Evolutionary conservation across 116 monocot species (phyloP), one percentile per base, ranked within the genome.

Genomic region (Posidonia oceanica): DNA sequence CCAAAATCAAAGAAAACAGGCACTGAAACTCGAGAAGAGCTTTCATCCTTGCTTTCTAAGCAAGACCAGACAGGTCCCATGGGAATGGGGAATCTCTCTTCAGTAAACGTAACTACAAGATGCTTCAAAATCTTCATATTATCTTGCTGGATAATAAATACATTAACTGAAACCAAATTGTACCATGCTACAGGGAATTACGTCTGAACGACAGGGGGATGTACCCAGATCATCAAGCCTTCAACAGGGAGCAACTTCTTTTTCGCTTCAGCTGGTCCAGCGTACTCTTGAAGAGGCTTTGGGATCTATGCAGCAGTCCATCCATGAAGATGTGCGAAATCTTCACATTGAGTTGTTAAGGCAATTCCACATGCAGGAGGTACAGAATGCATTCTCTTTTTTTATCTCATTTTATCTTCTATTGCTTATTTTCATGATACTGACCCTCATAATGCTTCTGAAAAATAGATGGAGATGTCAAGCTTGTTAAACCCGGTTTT

Each of bases 361-460:
- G 66, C 97, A 97, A 69, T 89, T 97, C 75, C 97, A 97, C 65
- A 80, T 89, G 85, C 87, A 92, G 41, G 89, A 97, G 97, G 97
- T 97, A 53, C 8, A 52, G n/a, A 7, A 42, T 61, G 29, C 18
- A 13, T 39, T 42, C 75, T 15, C 21, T 68, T 5, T 1, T 61
- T 39, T 17, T 3, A 18, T 36, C 48, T 53, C 12, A 29, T 37
- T 36, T 29, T 54, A 11, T 5, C 5, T 17, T 18, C 1, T 12
- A 10, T 5, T 48, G 48, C 29, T 29, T 29, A 10, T 52, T 36
- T 29, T 52, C 53, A 68, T 7, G 36, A 14, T 15, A 52, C 29
- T 52, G 52, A 66, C 41, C 39, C 37, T 21, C 44, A 59, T 70
- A 41, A 39, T 64, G 5, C 60, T 52, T 39, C 52, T 55, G 22